Base-by-base conservation (phyloP, 208 protist species). In the Acanthamoeba culbertsoni region DNA sequence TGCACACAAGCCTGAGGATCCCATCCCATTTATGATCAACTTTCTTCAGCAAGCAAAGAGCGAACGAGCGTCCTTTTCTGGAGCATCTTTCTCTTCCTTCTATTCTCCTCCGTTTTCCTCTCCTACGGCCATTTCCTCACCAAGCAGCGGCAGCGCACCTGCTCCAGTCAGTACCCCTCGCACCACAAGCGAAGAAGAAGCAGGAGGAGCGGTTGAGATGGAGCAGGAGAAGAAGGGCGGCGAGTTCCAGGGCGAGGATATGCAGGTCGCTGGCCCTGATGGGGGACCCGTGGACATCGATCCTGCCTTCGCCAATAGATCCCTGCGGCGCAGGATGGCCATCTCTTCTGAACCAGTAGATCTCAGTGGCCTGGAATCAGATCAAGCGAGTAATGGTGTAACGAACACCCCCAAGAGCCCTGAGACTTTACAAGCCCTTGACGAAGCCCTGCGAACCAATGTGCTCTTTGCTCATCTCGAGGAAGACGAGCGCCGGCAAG, bases 401-500 rank as follows among this genome's bases (percentile, higher is more conserved):
- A 18, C 88, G 23, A 53, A 73, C 59, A 62, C 53, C 8, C 88
- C 88, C 62, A 93, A 93, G 65, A 79, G 65, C 26, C 88, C 59
- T 35, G 88, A 93, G n/a, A 93, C 88, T 12, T 63, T 65, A 63
- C 88, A 93, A 33, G 65, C 63, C 26, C 65, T 93, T 37, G 88
- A 93, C 20, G 63, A 55, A 18, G 88, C 88, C 18, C 88, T 93
- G 43, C 40, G 88, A n/a, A 73, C 57, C 46, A 93, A 93, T 63
- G 65, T 93, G 20, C 88, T 93, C 33, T 93, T 93, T 45, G 88
- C 88, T 12, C 88, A 93, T 62, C 68, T 93, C 33, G 88, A 93
- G 53, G 93, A 94, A 6, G 89, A 93, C 33, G 92, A 97, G 82
- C 65, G 77, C 35, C 82, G 95, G 18, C 35, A 88, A 28, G 59